Evolutionary conservation across 2,329 filamentous ascomycete genomes (phyloP).

Genomic region (Remersonia thermophila): DNA sequence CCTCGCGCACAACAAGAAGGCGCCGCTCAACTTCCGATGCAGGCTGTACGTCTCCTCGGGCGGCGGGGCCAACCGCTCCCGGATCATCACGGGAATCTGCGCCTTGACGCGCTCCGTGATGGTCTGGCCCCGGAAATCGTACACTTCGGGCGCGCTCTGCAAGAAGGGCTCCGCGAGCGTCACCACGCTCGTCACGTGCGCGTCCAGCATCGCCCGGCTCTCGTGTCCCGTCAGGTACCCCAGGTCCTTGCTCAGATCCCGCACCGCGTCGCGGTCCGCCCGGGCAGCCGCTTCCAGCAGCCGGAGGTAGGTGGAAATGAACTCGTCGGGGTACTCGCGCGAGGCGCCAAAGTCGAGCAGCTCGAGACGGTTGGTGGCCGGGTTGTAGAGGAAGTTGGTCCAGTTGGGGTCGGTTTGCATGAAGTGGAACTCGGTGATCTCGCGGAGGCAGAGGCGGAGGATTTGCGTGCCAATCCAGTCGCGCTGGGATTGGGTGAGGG

Average conservation of each 20-base stretch:
- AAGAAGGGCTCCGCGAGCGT: conserved; percentile 82
- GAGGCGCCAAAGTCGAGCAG: conserved; percentile 93
- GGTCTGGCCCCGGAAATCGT: conserved; percentile 88
- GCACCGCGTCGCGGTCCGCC: conserved; percentile 51
- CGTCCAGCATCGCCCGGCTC: conserved; percentile 72
- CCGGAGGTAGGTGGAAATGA: conserved; percentile 67
- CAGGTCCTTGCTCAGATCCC: conserved; percentile 57
- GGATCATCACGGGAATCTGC: conserved; percentile 86
- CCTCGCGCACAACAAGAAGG: conserved; percentile 81
- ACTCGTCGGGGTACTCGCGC: conserved; percentile 68
- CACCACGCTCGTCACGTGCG: conserved; percentile 76
- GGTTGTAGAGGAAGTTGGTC: conserved; percentile 96
- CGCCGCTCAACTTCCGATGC: conserved; percentile 88
- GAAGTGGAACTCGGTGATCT: conserved; percentile 88
- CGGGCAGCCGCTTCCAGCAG: conserved; percentile 70
- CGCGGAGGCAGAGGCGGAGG: conserved; percentile 77
- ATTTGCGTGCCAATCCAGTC: conserved; percentile 97
- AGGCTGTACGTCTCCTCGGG: conserved; percentile 96
- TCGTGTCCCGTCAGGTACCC: conserved; percentile 92
- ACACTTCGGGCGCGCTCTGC: conserved; percentile 61
- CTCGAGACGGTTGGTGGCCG: conserved; percentile 58
- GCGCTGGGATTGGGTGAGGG: conserved; percentile 68
- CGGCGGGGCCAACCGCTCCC: conserved; percentile 75
- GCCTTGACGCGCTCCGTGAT: conserved; percentile 86
- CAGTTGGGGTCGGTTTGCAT: conserved; percentile 99